Conservation (phyloP, 2,329 filamentous ascomycete genomes). For the Elsinoe fawcettii region DNA sequence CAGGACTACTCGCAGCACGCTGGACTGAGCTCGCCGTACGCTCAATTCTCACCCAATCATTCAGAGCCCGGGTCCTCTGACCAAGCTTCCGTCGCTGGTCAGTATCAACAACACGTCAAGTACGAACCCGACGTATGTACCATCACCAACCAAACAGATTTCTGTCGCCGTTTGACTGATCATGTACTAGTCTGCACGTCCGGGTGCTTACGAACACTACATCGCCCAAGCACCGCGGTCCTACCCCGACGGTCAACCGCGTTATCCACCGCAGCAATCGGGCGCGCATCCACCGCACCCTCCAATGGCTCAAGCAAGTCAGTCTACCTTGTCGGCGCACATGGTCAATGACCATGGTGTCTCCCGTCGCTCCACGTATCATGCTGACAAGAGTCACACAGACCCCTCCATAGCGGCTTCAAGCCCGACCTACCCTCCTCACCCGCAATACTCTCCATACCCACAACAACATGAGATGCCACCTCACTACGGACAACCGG, state of each 20-base stretch:
- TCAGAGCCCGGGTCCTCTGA: conserved; percentile 84
- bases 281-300: conserved; percentile 64
- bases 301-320: conserved; percentile 99
- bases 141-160: conserved; percentile 43
- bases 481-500: conserved; percentile 60
- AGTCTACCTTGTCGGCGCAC: conserved; percentile 47
- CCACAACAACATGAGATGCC: conserved; percentile 77
- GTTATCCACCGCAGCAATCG: conserved; percentile 29
- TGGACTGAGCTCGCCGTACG: conserved; percentile 49
- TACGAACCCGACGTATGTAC: conserved; percentile 18
- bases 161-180: conserved; percentile 70
- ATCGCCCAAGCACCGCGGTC: conserved; percentile 47
- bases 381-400: conserved; percentile 97
- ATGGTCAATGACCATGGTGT: background rate
- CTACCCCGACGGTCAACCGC: conserved; percentile 65
- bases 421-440: conserved; percentile 82
- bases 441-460: conserved; percentile 78
- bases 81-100: conserved; percentile 76
- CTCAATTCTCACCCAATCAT: conserved; percentile 45
- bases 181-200: conserved; percentile 60
- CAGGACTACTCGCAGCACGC: conserved; percentile 44
- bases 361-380: conserved; percentile 42
- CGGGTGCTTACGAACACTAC: conserved; percentile 79
- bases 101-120: conserved; percentile 67
- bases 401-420: conserved; percentile 86